Evolutionary conservation across 495 filamentous ascomycete species (phyloP).

Genomic region (Apodospora peruviana): DNA sequence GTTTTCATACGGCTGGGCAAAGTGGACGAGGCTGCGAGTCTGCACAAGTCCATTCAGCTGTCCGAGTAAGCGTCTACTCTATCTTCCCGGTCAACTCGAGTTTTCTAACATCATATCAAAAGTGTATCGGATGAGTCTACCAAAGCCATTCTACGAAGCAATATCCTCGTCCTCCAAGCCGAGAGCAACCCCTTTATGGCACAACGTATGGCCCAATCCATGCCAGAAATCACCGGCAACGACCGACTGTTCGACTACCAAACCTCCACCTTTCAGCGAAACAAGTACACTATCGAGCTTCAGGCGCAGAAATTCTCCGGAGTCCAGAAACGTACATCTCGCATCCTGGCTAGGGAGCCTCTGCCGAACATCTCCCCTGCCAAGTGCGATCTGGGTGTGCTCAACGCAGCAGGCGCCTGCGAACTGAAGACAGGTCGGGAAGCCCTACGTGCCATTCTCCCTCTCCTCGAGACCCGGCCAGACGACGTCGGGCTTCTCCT

Average conservation of each 20-base stretch:
- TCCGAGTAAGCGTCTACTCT: slow-evolving; percentile 28
- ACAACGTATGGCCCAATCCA: slow-evolving; percentile 59
- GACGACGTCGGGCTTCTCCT: slow-evolving; percentile 80
- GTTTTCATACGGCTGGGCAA: slow-evolving; percentile 69
- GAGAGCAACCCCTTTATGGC: slow-evolving; percentile 71
- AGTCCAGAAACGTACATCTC: slow-evolving; percentile 60
- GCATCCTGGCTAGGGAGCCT: slow-evolving; percentile 44
- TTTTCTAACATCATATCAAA: slow-evolving; percentile 31
- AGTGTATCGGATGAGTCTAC: slow-evolving; percentile 76
- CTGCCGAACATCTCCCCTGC: slow-evolving; percentile 49
- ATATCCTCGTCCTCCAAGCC: slow-evolving; percentile 57
- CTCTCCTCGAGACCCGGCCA: slow-evolving; percentile 69
- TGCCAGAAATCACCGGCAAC: slow-evolving; percentile 51
- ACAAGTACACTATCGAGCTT: slow-evolving; percentile 69
- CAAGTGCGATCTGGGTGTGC: slow-evolving; percentile 61
- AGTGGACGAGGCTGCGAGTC: slow-evolving; percentile 60
- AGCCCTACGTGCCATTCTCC: slow-evolving; percentile 66
- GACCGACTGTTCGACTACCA: slow-evolving; percentile 79
- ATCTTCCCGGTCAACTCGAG: neutral
- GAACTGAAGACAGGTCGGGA: slow-evolving; percentile 58
- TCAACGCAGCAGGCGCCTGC: slow-evolving; percentile 74
- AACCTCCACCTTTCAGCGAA: slow-evolving; percentile 56
- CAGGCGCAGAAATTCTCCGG: slow-evolving; percentile 71
- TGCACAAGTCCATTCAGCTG: slow-evolving; percentile 55
- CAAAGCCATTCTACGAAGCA: slow-evolving; percentile 71